These are phyloP conservation scores for Euphorbia schlechtendalii DNA, from an alignment of 441 rosid species.

Conservation along the genomic window DNA sequence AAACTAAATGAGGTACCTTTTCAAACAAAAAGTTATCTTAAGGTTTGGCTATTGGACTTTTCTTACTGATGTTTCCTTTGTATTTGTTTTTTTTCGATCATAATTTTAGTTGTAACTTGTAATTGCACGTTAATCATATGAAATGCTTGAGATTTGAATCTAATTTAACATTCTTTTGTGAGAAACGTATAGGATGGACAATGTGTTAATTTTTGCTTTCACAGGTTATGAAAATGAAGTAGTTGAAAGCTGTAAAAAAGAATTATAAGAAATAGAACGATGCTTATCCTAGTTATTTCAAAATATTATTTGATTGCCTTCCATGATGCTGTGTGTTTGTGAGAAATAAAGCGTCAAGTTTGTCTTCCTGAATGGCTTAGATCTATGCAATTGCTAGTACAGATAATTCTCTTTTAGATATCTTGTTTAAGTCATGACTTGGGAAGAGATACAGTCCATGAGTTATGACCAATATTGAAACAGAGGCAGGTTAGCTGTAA, in stretches of 20 bases:
- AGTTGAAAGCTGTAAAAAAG: not conserved
- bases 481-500: not conserved
- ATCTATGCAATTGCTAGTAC: not conserved
- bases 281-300: not conserved
- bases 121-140: not conserved
- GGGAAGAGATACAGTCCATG: not conserved
- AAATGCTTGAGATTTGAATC: not conserved
- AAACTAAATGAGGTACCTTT: constrained; percentile 61
- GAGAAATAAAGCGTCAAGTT: not conserved
- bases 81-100: not conserved
- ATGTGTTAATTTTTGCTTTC: not conserved
- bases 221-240: not conserved
- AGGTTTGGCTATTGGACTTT: constrained; percentile 6
- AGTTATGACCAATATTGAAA: not conserved
- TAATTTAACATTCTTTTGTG: not conserved
- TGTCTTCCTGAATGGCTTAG: not conserved
- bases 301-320: not conserved
- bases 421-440: not conserved
- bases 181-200: not conserved
- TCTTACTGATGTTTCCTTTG: not conserved
- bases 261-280: not conserved
- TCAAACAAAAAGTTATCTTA: not conserved
- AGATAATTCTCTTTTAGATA: not conserved
- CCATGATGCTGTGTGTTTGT: not conserved
- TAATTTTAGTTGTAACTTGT: not conserved